Percentiles rank a stretch among this genome's conserved stretches.
Conservation (phyloP, 2,329 filamentous ascomycete genomes). For the Diaporthe vaccinii region DNA sequence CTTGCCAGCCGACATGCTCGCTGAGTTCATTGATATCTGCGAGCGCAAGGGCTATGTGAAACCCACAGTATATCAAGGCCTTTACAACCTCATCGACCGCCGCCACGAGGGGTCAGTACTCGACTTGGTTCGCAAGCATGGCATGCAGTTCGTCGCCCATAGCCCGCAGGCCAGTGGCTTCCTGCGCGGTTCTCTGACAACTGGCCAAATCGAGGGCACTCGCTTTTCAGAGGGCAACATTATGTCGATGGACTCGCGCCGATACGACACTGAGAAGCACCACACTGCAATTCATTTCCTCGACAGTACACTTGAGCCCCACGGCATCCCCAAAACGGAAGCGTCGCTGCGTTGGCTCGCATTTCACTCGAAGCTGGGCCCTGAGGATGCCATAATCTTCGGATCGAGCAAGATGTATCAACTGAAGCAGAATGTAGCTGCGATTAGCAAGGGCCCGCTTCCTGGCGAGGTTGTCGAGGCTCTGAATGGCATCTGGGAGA, state of each 20-base stretch:
- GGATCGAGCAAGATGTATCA: background rate
- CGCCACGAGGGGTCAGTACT: background rate
- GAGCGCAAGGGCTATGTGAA: constrained; percentile 1
- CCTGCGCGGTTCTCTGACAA: background rate
- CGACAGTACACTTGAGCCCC: background rate
- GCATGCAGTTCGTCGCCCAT: background rate
- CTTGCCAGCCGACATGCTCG: background rate
- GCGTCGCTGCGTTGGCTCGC: background rate
- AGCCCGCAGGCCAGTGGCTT: constrained; percentile 13
- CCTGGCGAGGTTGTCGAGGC: background rate
- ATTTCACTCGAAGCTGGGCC: background rate
- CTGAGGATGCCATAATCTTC: background rate
- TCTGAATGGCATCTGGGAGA: background rate
- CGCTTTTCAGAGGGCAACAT: background rate
- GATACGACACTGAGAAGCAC: background rate
- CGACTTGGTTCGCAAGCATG: background rate
- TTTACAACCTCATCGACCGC: background rate
- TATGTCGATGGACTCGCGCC: constrained; percentile 1
- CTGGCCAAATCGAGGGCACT: background rate
- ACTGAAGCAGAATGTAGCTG: background rate
- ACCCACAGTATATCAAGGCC: background rate
- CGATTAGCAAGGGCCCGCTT: background rate
- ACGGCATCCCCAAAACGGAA: background rate
- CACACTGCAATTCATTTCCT: background rate
- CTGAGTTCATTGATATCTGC: constrained; percentile 56